Evolutionary conservation across 495 filamentous ascomycete genomes (phyloP), one percentile per base, ranked within the genome.

Genomic region (Penicillium daleae): DNA sequence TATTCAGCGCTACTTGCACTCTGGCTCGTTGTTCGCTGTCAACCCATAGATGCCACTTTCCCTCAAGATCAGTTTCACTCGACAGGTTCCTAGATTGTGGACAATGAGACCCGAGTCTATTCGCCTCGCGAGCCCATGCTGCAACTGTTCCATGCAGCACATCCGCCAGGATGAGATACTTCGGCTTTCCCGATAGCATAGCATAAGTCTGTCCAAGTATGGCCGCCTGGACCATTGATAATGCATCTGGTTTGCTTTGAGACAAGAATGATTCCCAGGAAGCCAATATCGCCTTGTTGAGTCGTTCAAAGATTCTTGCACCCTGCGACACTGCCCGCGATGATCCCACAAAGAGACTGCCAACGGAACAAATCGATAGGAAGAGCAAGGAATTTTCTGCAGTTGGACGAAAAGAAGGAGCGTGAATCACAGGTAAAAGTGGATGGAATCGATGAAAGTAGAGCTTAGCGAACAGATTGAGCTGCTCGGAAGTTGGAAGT

Each of bases 171-270:
- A 67, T 60, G 9, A 76, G 63, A 56, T 66, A 57, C 46, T 63
- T 74, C 3, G 74, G 64, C 22, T 66, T 40, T 3, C 76, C 74
- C 0, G 76, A 73, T 27, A 79, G 69, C 17, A 78, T 71, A 19
- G 69, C 76, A 61, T 74, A 79, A 0, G 75, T 78, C 49, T 79
- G 76, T 8, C 76, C 75, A 0, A 79, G 46, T 37, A 77, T 63
- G 5, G 74, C 74, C 0, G 76, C 74, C 58, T 79, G 76, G 2
- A 75, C 70, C 68, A 78, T 71, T 9, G 71, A 71, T 12, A 75
- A 57, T 13, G 73, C 74, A 56, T 76, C 69, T 22, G 63, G 62
- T n/a, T 48, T 57, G 42, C 67, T 65, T 29, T 59, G 57, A 5
- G 65, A 64, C 17, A 72, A 26, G 3, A 65, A 64, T 9, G 67